These are phyloP conservation scores for Candida frijolesensis DNA, from an alignment of 1,139 yeast genomes.

Conservation along the genomic window DNA sequence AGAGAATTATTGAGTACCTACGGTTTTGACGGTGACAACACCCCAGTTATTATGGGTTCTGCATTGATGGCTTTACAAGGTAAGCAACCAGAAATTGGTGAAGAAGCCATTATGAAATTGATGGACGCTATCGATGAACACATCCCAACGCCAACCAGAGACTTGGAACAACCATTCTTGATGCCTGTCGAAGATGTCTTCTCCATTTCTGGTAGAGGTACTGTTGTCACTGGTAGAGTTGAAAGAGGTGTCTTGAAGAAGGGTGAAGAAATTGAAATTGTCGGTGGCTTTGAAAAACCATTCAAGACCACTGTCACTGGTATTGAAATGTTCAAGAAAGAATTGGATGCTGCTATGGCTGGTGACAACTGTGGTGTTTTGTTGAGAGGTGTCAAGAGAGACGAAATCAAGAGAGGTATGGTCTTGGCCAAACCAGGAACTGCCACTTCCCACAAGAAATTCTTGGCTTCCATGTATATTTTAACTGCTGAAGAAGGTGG, in stretches of 20 bases:
- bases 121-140: conserved; percentile 91
- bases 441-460: conserved; percentile 90
- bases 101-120: conserved; percentile 76
- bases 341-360: conserved; percentile 94
- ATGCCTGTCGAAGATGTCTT: conserved; percentile 98
- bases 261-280: conserved; percentile 98
- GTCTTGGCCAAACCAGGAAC: conserved; percentile 92
- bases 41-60: conserved; percentile 98
- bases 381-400: conserved; percentile 98
- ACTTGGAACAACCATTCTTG: conserved; percentile 92
- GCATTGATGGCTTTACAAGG: conserved; percentile 95
- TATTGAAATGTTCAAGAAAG: conserved; percentile 99
- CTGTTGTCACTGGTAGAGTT: conserved; percentile 98
- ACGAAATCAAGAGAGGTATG: conserved; percentile 97
- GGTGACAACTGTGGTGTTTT: conserved; percentile 99
- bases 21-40: conserved; percentile 97
- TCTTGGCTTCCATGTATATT: conserved; percentile 90
- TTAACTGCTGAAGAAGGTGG: conserved; percentile 99
- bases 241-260: conserved; percentile 97
- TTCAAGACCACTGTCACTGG: conserved; percentile 95
- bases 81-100: conserved; percentile 89
- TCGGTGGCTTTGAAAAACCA: conserved; percentile 86
- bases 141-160: conserved; percentile 97
- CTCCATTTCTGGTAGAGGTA: conserved; percentile 99
- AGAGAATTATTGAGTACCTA: conserved; percentile 88